Percentiles rank a stretch among this genome's conserved stretches.
Conservation (phyloP, 2,329 filamentous ascomycete species). For the Ambrosiella beaveri region DNA sequence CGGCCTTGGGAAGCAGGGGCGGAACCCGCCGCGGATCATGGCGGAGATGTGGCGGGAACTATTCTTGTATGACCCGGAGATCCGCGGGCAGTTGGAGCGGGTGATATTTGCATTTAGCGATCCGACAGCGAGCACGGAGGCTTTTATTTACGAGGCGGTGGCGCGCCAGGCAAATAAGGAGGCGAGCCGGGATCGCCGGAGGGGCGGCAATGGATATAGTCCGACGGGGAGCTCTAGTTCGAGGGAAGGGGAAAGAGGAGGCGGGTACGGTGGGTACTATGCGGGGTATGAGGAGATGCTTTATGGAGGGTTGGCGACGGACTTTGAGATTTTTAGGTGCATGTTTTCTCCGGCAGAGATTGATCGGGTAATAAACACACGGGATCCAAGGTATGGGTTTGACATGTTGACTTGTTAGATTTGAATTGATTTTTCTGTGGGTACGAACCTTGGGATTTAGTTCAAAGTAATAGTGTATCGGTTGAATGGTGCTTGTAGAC, state of each 20-base stretch:
- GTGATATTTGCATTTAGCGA: slow-evolving; percentile 51
- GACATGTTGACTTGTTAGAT: slow-evolving; percentile 26
- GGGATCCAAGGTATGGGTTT: slow-evolving; percentile 37
- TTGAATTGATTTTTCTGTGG: not conserved
- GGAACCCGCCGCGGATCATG: slow-evolving; percentile 47
- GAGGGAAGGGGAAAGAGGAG: not conserved
- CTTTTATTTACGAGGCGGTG: slow-evolving; percentile 30
- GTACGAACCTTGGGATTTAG: not conserved
- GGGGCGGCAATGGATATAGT: slow-evolving; percentile 16
- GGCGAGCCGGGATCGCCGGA: slow-evolving; percentile 25
- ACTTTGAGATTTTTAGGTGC: slow-evolving; percentile 35
- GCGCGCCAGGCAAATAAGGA: slow-evolving; percentile 22
- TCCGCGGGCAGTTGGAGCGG: slow-evolving; percentile 42
- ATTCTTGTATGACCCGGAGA: slow-evolving; percentile 43
- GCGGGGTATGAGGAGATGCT: not conserved
- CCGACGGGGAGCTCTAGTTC: not conserved
- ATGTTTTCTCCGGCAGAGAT: slow-evolving; percentile 36
- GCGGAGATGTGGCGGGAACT: slow-evolving; percentile 50
- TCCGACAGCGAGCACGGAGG: slow-evolving; percentile 32
- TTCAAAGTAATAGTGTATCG: not conserved
- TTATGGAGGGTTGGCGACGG: slow-evolving; percentile 17
- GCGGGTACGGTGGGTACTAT: slow-evolving; percentile 12
- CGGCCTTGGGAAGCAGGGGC: slow-evolving; percentile 44
- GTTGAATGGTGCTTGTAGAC: no score
- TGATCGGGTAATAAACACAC: slow-evolving; percentile 30